Evolutionary conservation across 768 basidiomycete genomes (phyloP).

Genomic region (Boletus reticuloceps): DNA sequence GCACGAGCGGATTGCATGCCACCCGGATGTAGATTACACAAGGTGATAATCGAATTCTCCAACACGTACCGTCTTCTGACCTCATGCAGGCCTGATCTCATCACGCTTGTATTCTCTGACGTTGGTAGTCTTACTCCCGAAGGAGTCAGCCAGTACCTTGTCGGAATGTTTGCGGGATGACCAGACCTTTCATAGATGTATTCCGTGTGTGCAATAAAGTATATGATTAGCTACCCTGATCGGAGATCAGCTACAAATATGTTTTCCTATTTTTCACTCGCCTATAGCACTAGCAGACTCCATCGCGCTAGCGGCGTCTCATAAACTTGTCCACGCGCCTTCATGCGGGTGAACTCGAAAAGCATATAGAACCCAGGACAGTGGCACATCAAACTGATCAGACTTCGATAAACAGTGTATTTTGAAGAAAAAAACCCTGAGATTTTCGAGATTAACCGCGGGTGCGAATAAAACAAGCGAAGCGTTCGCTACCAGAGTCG

Average conservation of each 20-base stretch:
- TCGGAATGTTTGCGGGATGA: slow-evolving; percentile 88
- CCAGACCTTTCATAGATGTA: background rate
- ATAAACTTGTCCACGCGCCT: slow-evolving; percentile 17
- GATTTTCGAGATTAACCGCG: slow-evolving; percentile 27
- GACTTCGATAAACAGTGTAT: slow-evolving; percentile 16
- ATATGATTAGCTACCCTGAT: slow-evolving; percentile 36
- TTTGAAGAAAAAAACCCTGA: slow-evolving; percentile 9
- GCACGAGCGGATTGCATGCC: slow-evolving; percentile 74
- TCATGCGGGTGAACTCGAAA: slow-evolving; percentile 16
- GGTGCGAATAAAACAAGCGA: slow-evolving; percentile 9
- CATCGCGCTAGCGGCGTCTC: slow-evolving; percentile 9
- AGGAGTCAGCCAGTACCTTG: slow-evolving; percentile 92
- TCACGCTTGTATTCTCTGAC: slow-evolving; percentile 92
- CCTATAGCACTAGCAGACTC: background rate
- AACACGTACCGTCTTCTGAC: slow-evolving; percentile 22
- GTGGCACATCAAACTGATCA: slow-evolving; percentile 24
- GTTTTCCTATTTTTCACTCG: slow-evolving; percentile 5
- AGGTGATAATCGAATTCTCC: slow-evolving; percentile 46
- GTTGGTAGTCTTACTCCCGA: slow-evolving; percentile 91
- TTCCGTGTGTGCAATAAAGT: slow-evolving; percentile 29
- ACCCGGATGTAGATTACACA: slow-evolving; percentile 93
- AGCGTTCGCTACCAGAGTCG: background rate
- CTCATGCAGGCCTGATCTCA: slow-evolving; percentile 75
- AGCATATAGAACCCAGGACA: slow-evolving; percentile 6
- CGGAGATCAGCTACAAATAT: slow-evolving; percentile 19